Conservation (phyloP, 208 protist genomes). For the Leishmania martiniquensis region DNA sequence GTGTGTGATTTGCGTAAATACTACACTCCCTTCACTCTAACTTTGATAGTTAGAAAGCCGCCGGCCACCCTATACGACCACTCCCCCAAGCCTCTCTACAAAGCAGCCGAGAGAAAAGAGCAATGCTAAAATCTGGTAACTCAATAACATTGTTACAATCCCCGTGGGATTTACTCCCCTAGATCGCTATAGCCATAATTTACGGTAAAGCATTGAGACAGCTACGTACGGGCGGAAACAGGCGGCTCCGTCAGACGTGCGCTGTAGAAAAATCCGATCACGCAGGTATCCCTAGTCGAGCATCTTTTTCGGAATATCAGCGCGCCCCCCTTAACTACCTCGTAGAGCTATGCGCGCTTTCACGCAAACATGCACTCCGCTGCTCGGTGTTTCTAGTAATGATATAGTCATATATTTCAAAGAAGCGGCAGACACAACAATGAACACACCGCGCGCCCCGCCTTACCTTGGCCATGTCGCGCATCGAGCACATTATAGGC, state of each 20-base stretch:
- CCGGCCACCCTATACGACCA: not conserved
- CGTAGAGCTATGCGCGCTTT: not conserved
- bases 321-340: not conserved
- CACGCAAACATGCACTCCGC: not conserved
- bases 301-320: not conserved
- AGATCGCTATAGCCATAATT: not conserved
- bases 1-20: not conserved
- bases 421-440: not conserved
- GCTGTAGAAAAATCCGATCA: not conserved
- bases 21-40: not conserved
- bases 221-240: not conserved
- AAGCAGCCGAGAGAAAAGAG: not conserved
- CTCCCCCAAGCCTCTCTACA: not conserved
- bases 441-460: too few species aligned
- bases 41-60: not conserved
- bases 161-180: not conserved
- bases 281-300: not conserved
- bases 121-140: not conserved
- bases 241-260: not conserved
- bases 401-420: not conserved
- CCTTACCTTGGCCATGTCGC: not conserved
- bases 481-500: not conserved
- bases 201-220: not conserved
- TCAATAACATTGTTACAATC: not conserved
- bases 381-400: not conserved